Evolutionary conservation across 1,284 basidiomycete genomes (phyloP), one percentile per base, ranked within the genome.

Genomic region (Cryptococcus sp.): DNA sequence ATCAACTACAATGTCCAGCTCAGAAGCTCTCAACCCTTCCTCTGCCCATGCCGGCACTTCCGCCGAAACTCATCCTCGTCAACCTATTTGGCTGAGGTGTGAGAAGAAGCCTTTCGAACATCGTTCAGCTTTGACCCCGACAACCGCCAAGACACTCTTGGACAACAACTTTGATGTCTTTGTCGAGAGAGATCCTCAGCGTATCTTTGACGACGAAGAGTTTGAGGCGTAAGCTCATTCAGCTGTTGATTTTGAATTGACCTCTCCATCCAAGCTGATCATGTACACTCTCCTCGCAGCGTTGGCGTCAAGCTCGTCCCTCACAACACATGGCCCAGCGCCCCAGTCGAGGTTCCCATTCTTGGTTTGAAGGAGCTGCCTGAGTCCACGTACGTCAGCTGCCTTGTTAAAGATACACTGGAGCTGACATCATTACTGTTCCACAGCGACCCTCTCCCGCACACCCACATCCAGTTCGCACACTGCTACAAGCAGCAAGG

Each of bases 401-500:
- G 13, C n/a, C 26, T 45, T 16, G 34, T 3, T 48, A 19, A 52
- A 39, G 10, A 11, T 5, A 39, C 19, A 16, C 11, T 19, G n/a
- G 15, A 5, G 49, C 48, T 46, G 26, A 38, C 49, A 26, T 5
- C 2, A 17, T 49, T 26, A 3, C 11, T 23, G 37, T 8, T 8
- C 29, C 52, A 1, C 52, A 78, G 76, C 44, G 86, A 87, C 45
- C 89, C 93, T 19, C 81, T 97, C 19, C 86, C 85, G 13, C 93
- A 97, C 80, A 94, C 91, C 10, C 96, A 99, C 80, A 95, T 99
- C 77, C 94, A 98, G 76, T 99, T 99, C 69, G 95, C 94, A 2
- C 96, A 99, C 79, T 98, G 95, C 80, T 99, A 93, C 85, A 99
- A 99, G 82, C 82, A 87, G 51, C 96, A 99, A 78, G 92, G 84